A percentile compares a stretch with the other conserved stretches of the same genome.
Conservation (phyloP, 352 stramenopile genomes). For the Phytophthora vignae region DNA sequence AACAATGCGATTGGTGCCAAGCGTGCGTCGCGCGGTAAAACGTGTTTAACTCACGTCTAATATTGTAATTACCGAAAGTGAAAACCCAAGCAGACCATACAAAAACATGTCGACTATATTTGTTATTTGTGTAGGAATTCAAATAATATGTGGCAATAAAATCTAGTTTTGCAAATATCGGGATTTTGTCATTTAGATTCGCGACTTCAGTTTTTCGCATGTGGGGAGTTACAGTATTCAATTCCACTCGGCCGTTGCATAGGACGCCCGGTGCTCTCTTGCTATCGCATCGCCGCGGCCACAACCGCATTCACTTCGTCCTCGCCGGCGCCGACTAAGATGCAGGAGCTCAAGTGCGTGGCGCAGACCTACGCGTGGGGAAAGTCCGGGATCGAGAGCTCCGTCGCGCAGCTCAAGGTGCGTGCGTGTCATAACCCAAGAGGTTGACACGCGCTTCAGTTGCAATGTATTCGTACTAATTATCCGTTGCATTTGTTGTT, state of each 20-base stretch:
- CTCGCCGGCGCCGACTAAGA: conserved; percentile 23
- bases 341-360: conserved; percentile 86
- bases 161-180: conserved; percentile 12
- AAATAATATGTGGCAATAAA: neutral
- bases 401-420: conserved; percentile 91
- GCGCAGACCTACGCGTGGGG: conserved; percentile 94
- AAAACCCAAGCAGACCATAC: conserved; percentile 27
- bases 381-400: conserved; percentile 81
- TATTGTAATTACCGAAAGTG: conserved; percentile 5
- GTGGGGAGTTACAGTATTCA: conserved; percentile 22
- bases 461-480: neutral
- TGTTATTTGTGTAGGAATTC: neutral
- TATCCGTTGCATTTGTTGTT: conserved; percentile 1
- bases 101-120: neutral
- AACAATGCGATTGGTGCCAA: conserved; percentile 3
- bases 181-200: conserved; percentile 6
- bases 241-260: conserved; percentile 27
- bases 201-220: conserved; percentile 22
- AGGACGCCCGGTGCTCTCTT: conserved; percentile 20
- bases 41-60: neutral
- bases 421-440: conserved; percentile 7
- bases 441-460: neutral
- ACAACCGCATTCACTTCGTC: conserved; percentile 25
- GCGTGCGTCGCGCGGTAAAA: neutral
- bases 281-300: conserved; percentile 13